Percentiles rank a stretch among this genome's conserved stretches.
Evolutionary conservation across 306 rosid species (phyloP).

Genomic region (Luffa aegyptiaca): DNA sequence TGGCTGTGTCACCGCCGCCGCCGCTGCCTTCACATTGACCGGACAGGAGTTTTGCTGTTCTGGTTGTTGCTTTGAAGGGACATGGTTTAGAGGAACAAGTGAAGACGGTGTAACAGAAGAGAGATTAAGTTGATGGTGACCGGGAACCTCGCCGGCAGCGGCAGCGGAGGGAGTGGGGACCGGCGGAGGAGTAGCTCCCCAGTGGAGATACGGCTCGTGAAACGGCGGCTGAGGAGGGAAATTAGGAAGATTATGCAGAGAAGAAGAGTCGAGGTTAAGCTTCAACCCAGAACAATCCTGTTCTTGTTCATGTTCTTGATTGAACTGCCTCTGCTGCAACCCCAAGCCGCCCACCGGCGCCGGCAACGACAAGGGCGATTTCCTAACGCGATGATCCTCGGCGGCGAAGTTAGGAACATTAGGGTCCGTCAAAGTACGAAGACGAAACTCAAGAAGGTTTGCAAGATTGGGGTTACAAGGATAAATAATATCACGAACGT

Average conservation of each 20-base stretch:
- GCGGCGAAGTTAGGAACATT: not conserved
- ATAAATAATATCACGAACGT: conserved; percentile 75
- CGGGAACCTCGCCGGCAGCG: not conserved
- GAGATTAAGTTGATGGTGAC: conserved; percentile 9
- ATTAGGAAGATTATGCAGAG: not conserved
- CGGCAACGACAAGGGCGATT: not conserved
- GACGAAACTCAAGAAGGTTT: conserved; percentile 70
- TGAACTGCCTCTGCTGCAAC: conserved; percentile 13
- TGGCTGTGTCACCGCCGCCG: not conserved
- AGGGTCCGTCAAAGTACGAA: conserved; percentile 45
- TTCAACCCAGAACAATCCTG: conserved; percentile 11
- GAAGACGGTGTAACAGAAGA: conserved; percentile 4
- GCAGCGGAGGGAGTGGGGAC: conserved; percentile 6
- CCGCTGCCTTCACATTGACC: not conserved
- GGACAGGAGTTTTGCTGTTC: conserved; percentile 24
- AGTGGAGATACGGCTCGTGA: conserved; percentile 36
- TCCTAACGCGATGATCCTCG: not conserved
- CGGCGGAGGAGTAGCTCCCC: conserved; percentile 25
- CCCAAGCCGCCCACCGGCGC: not conserved
- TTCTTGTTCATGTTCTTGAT: not conserved
- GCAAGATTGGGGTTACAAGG: conserved; percentile 97
- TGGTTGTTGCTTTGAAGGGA: conserved; percentile 4
- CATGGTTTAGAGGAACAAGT: conserved; percentile 13
- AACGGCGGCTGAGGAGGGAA: not conserved
- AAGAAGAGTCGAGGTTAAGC: conserved; percentile 19